Conservation (phyloP, 192 early-diverging fungal species). For the Nowakowskiella sp. region DNA sequence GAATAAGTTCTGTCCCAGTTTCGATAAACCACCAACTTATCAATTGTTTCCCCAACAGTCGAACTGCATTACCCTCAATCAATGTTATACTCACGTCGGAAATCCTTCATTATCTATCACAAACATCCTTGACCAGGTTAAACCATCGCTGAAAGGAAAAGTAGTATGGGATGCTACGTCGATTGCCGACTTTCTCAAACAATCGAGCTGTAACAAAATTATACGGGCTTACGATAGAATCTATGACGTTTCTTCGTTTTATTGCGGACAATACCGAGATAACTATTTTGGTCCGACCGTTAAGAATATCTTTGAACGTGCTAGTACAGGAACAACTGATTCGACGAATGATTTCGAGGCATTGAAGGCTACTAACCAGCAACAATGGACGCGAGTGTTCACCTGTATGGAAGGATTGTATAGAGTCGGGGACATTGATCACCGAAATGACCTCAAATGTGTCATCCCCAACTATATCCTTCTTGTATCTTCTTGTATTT, state of each 20-base stretch:
- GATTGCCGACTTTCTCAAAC: slow-evolving; percentile 3
- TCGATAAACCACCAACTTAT: slow-evolving; percentile 12
- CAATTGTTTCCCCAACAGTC: slow-evolving; percentile 1
- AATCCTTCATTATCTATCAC: background rate
- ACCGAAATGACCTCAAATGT: slow-evolving; percentile 62
- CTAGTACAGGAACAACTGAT: slow-evolving; percentile 1
- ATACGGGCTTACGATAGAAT: slow-evolving; percentile 30
- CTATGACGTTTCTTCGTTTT: slow-evolving; percentile 30
- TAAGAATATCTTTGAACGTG: slow-evolving; percentile 6
- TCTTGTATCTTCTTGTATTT: slow-evolving; percentile 56
- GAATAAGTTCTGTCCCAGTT: slow-evolving; percentile 31
- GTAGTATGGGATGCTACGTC: slow-evolving; percentile 15
- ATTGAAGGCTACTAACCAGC: slow-evolving; percentile 2
- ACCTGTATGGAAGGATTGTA: slow-evolving; percentile 76
- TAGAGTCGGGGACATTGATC: slow-evolving; percentile 70
- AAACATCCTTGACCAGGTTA: slow-evolving; percentile 6
- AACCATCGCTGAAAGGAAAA: slow-evolving; percentile 14
- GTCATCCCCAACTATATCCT: slow-evolving; percentile 77
- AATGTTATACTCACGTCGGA: slow-evolving; percentile 15
- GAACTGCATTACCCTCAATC: slow-evolving; percentile 4
- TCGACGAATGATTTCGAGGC: slow-evolving; percentile 13
- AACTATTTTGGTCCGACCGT: slow-evolving; percentile 5
- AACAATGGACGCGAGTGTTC: slow-evolving; percentile 26
- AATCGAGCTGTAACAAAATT: slow-evolving; percentile 17
- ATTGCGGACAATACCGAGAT: slow-evolving; percentile 11